Evolutionary conservation across 305 asterid species (phyloP), one percentile per base, ranked within the genome.

Genomic region (Fraxinus floribunda): DNA sequence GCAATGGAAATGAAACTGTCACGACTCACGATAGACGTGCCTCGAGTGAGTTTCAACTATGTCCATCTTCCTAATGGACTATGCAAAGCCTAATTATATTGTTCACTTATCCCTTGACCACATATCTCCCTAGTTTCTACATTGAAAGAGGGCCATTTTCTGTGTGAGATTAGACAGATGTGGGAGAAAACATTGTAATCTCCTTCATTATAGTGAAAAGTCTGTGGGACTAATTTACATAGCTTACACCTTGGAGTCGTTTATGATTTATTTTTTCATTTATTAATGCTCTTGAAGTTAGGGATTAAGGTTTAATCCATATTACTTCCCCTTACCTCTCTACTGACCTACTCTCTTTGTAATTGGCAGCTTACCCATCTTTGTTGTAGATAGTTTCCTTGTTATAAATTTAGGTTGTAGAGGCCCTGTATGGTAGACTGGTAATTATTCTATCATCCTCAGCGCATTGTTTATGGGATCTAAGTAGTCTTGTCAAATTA

Each of bases 401-500:
- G 76, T 30, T 30, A 29, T 7, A 15, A 46, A 29, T 41, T 76
- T 44, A 46, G 38, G 26, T 15, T 24, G 7, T 26, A 46, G 79
- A 13, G 15, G 46, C 78, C 62, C 32, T 22, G 78, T 35, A 38
- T 18, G 16, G 10, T 60, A 41, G 79, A 36, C 24, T 38, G 30
- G 18, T 60, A 75, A 62, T 75, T 41, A 75, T 75, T 75, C 55
- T 4, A 41, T 18, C 64, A 41, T 76, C 35, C 18, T 41, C 34
- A 18, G 16, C 64, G 36, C 16, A 20, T 11, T 44, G 55, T 44
- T 44, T 44, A 44, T 44, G 20, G 55, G 66, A 41, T 46, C 30
- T 62, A 15, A 60, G 34, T 5, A 41, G 77, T 75, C 10, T 0
- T 80, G 85, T 46, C 41, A 79, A 81, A 80, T 68, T 32, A 29